Conservation (phyloP, 805 yeast species). For the Pichia californica region DNA sequence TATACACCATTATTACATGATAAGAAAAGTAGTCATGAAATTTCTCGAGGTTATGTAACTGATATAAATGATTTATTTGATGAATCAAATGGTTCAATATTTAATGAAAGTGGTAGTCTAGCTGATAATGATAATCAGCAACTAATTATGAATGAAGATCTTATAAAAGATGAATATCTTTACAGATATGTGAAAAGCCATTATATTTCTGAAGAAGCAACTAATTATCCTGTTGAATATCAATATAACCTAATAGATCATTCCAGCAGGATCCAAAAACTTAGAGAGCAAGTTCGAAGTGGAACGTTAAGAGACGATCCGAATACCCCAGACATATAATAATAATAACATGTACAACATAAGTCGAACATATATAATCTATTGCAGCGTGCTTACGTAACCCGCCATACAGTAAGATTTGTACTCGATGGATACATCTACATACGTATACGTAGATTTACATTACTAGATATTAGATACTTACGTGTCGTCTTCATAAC, state of each 20-base stretch:
- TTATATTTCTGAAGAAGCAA: constrained; percentile 30
- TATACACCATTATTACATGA: constrained; percentile 8
- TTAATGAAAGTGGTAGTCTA: background rate
- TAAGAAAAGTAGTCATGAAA: background rate
- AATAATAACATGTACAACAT: no score
- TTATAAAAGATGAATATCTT: constrained; percentile 29
- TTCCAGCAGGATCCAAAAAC: constrained; percentile 14
- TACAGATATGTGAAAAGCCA: constrained; percentile 30
- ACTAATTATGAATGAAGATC: no score
- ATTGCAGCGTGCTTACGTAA: no score
- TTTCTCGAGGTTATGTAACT: constrained; percentile 1
- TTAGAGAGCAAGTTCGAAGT: background rate
- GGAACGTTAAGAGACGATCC: no score
- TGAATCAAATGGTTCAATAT: background rate
- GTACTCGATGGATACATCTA: no score
- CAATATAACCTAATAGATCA: constrained; percentile 17
- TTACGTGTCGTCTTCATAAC: no score
- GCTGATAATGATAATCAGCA: background rate
- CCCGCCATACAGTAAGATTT: no score
- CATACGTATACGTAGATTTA: no score
- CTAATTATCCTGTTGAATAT: constrained; percentile 36
- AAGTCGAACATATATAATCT: no score
- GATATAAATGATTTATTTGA: constrained; percentile 7
- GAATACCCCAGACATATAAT: no score
- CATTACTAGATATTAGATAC: no score